Percentiles rank a stretch among this genome's conserved stretches.
Evolutionary conservation across 2,329 filamentous ascomycete species (phyloP).

Genomic region (Aspergillus sp.): DNA sequence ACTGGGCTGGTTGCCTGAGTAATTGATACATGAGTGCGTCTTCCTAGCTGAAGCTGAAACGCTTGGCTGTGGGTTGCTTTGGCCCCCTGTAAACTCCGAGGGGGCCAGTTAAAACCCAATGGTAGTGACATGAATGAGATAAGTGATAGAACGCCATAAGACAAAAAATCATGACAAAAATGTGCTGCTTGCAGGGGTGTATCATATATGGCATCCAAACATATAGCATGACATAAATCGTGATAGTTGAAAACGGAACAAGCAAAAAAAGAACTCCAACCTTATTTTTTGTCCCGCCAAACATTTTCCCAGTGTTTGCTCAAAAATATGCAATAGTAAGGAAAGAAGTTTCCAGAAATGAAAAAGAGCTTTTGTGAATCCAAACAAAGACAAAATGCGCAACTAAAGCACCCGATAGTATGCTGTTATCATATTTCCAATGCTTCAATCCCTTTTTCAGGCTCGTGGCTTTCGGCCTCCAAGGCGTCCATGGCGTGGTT

Average conservation of each 20-base stretch:
- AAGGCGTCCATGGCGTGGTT: conserved; percentile 72
- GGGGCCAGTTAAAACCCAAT: neutral
- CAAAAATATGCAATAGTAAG: neutral
- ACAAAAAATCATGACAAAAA: neutral
- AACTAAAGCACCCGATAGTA: neutral
- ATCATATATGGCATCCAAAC: neutral
- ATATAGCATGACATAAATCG: neutral
- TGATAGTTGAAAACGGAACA: neutral
- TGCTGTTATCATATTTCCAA: conserved; percentile 30
- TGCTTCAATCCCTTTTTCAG: conserved; percentile 14
- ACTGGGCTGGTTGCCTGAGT: neutral
- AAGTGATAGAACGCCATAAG: neutral
- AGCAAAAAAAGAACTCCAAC: neutral
- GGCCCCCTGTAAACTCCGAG: neutral
- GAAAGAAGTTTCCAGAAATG: neutral
- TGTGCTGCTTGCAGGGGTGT: neutral
- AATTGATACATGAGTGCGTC: neutral
- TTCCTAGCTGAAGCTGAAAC: neutral
- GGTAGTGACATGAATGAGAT: conserved; percentile 3
- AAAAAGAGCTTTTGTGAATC: neutral
- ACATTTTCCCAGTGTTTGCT: neutral
- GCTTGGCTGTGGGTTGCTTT: neutral
- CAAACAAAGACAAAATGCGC: neutral
- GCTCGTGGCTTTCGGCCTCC: conserved; percentile 36
- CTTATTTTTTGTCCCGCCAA: neutral